These are phyloP conservation scores for Exophiala oligosperma DNA, from an alignment of 2,329 filamentous ascomycete genomes.

Conservation along the genomic window DNA sequence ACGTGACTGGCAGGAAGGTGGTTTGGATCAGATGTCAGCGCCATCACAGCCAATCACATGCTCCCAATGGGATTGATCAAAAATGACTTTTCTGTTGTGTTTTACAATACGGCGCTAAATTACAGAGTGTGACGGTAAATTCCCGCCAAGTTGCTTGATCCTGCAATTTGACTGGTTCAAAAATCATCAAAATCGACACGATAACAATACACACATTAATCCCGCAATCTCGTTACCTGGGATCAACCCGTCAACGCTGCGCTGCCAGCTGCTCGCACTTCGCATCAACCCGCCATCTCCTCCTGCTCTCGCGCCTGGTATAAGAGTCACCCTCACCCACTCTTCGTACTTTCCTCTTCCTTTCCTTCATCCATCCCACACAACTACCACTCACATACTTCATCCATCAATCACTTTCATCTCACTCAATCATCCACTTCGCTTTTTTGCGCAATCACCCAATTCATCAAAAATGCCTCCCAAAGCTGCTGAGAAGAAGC, in stretches of 20 bases:
- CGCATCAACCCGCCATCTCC: constrained; percentile 45
- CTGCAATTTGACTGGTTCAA: constrained; percentile 21
- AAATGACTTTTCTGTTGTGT: constrained; percentile 30
- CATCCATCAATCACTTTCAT: constrained; percentile 27
- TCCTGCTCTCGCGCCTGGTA: constrained; percentile 41
- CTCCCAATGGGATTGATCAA: constrained; percentile 21
- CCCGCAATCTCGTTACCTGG: constrained; percentile 22
- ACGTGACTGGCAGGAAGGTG: constrained; percentile 2
- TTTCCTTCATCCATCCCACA: constrained; percentile 36
- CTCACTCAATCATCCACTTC: constrained; percentile 19
- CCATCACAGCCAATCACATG: constrained; percentile 24
- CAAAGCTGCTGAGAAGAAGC: constrained; percentile 98
- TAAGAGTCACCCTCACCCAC: constrained; percentile 47
- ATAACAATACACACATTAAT: constrained; percentile 27
- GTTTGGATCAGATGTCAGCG: constrained; percentile 27
- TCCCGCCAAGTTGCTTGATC: constrained; percentile 23
- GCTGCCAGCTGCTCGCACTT: constrained; percentile 28
- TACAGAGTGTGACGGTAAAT: constrained; percentile 20
- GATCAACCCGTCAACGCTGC: constrained; percentile 20
- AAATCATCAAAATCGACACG: constrained; percentile 26
- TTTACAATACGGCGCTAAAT: constrained; percentile 24
- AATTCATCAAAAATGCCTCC: constrained; percentile 78
- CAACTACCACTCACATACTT: constrained; percentile 32
- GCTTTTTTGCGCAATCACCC: constrained; percentile 26
- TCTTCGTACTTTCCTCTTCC: constrained; percentile 37